Evolutionary conservation across 768 basidiomycete genomes (phyloP), one percentile per base, ranked within the genome.

Genomic region (Kwoniella heveanensis): DNA sequence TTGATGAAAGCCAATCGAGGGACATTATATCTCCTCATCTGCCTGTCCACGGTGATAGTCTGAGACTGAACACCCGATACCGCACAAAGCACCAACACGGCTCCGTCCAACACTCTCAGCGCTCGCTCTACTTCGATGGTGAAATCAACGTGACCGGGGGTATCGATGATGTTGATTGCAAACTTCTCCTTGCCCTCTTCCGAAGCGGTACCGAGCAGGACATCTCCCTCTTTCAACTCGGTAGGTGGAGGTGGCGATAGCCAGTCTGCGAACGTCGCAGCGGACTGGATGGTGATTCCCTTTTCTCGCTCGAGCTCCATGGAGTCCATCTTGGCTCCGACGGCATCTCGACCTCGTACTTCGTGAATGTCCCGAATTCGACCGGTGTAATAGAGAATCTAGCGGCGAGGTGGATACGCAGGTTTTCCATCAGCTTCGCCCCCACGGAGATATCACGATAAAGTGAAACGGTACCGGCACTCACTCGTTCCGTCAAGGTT

Each of bases 301-400:
- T 99, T 98, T 81, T 98, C 96, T 51, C 95, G 85, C 80, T 99
- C 96, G 3, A 99, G 83, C 67, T 99, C 96, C 96, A 99, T 99
- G 71, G 89, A 91, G 80, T 99, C 96, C 96, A 99, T 99, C 83
- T 99, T 99, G 8, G 96, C 96, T 56, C 96, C 96, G 21, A 98
- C 93, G 27, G 88, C 88, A 79, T 99, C 96, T 57, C 90, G 86
- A 48, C 96, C 96, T 64, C 96, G 85, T 47, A 92, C 93, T 85
- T 99, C 96, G 78, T 99, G 96, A 74, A 99, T 98, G 53, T 92
- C 92, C 48, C 88, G 83, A 79, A 98, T 94, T 26, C 92, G 87
- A 24, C 96, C 95, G 27, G 96, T 98, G 80, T 99, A 99, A 79
- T 87, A 99, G 54, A 99, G 82, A 59, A 98, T 67, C 70, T 44